These are phyloP conservation scores for Escovopsis sp. DNA, from an alignment of 2,329 filamentous ascomycete species.

Conservation along the genomic window DNA sequence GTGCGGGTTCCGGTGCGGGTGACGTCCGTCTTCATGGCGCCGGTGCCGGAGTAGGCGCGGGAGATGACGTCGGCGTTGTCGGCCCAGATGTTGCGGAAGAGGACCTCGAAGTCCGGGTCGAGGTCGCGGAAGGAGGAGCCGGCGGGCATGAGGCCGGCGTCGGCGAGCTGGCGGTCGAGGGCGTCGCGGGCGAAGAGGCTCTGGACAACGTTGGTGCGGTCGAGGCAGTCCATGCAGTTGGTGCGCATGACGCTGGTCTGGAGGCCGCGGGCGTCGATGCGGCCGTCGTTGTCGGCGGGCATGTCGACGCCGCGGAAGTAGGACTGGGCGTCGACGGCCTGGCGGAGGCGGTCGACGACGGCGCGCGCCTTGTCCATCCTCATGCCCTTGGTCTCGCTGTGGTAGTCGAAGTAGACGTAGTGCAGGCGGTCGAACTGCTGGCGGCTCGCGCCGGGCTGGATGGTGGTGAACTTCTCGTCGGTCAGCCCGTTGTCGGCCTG, in stretches of 20 bases:
- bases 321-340: slow-evolving; percentile 61
- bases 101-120: slow-evolving; percentile 66
- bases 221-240: slow-evolving; percentile 98
- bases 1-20: slow-evolving; percentile 88
- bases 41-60: slow-evolving; percentile 84
- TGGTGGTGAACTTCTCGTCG: slow-evolving; percentile 66
- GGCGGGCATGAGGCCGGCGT: slow-evolving; percentile 61
- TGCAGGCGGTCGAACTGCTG: slow-evolving; percentile 70
- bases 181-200: slow-evolving; percentile 89
- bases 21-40: slow-evolving; percentile 94
- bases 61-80: slow-evolving; percentile 97
- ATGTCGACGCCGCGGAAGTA: slow-evolving; percentile 91
- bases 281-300: slow-evolving; percentile 54
- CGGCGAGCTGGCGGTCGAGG: slow-evolving; percentile 74
- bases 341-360: slow-evolving; percentile 66
- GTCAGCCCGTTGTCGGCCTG: slow-evolving; percentile 47
- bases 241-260: slow-evolving; percentile 90
- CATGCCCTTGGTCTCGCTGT: slow-evolving; percentile 91
- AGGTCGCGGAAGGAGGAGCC: slow-evolving; percentile 65
- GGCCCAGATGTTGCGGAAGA: slow-evolving; percentile 97
- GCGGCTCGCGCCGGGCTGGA: slow-evolving; percentile 47
- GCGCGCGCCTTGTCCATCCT: slow-evolving; percentile 85
- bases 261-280: slow-evolving; percentile 62
- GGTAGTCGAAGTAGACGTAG: slow-evolving; percentile 97
- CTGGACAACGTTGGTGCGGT: slow-evolving; percentile 95